phyloP scores from a whole-genome alignment of 2,329 filamentous ascomycete species.

The Apiospora hydei region DNA sequence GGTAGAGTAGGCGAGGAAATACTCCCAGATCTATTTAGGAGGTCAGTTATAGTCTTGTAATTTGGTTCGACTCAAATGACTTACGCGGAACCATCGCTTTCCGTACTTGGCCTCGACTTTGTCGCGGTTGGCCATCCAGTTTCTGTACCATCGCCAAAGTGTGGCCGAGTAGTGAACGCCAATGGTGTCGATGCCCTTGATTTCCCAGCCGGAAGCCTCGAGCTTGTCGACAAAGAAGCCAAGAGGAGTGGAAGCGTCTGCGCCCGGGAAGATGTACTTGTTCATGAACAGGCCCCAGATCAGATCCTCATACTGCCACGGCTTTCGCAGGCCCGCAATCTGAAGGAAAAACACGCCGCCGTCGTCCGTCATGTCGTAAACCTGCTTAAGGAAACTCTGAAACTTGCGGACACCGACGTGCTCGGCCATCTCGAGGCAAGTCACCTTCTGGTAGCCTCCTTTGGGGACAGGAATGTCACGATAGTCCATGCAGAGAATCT shows the following conservation, averaged over 20 bases:
- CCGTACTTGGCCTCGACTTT: conserved; percentile 97
- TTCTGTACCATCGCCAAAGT: conserved; percentile 94
- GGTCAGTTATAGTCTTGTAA: not conserved
- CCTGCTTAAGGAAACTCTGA: conserved; percentile 79
- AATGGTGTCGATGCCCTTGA: conserved; percentile 91
- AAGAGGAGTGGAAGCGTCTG: conserved; percentile 92
- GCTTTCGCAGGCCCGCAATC: conserved; percentile 90
- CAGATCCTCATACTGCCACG: conserved; percentile 97
- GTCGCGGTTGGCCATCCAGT: conserved; percentile 94
- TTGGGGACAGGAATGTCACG: conserved; percentile 86
- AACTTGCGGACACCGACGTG: conserved; percentile 96
- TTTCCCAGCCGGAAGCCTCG: conserved; percentile 86
- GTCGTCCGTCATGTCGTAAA: conserved; percentile 94
- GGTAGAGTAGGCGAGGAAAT: conserved; percentile 79
- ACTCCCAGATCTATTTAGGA: conserved; percentile 70
- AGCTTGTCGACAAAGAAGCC: conserved; percentile 86
- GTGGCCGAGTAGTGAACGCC: conserved; percentile 98
- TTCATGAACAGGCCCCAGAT: conserved; percentile 99
- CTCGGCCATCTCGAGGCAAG: conserved; percentile 97
- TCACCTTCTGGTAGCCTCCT: conserved; percentile 91
- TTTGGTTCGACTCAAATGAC: conserved; percentile 43
- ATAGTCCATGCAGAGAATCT: conserved; percentile 96
- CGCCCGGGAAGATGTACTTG: conserved; percentile 98
- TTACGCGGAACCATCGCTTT: conserved; percentile 90
- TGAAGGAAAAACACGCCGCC: conserved; percentile 97